Base-by-base conservation (phyloP, 176 grass and related monocot genomes). In the Poa annua region DNA sequence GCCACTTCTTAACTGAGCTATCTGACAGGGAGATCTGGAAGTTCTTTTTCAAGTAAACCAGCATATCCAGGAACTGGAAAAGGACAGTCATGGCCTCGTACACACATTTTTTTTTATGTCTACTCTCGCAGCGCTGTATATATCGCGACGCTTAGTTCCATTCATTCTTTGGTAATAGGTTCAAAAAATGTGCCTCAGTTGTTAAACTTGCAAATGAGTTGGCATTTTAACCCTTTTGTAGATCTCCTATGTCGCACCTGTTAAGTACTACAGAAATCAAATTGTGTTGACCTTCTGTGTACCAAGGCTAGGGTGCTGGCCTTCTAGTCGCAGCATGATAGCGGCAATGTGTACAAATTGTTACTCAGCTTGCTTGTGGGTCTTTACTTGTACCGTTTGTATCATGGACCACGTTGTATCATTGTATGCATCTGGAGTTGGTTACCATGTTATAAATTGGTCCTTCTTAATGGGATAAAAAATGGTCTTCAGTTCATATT, bases 31-130 rank as follows among this genome's bases (percentile, higher is more conserved):
- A 98, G 75, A 90, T 96, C 12, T 96, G 89, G 91, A 98, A 98
- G 81, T 88, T 96, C 52, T 98, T 96, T 77, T 98, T 98, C 87
- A 98, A 98, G 83, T 83, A 75, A 74, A 75, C 86, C 74, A 88
- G 42, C 42, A 29, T 66, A 78, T 41, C 11, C 20, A 35, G 38
- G 66, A 66, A 64, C 8, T 61, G 5, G 1, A 73, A 34, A 54
- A 17, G 77, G 80, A 49, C 77, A 88, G 21, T 73, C 57, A 35
- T 75, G 29, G 60, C 38, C 8, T 78, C 44, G 24, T 45, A 19
- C 22, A 74, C 32, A 59, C 25, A 13, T 50, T 50, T 66, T 83
- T 83, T 86, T 86, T 50, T 54, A 77, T n/a, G 70, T 74, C 42
- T 74, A 7, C 11, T 51, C 14, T 55, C 21, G 29, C 78, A 89